Percentiles rank a stretch among this genome's conserved stretches.
Conservation (phyloP, 1,284 basidiomycete genomes). For the Flammula alnicola region DNA sequence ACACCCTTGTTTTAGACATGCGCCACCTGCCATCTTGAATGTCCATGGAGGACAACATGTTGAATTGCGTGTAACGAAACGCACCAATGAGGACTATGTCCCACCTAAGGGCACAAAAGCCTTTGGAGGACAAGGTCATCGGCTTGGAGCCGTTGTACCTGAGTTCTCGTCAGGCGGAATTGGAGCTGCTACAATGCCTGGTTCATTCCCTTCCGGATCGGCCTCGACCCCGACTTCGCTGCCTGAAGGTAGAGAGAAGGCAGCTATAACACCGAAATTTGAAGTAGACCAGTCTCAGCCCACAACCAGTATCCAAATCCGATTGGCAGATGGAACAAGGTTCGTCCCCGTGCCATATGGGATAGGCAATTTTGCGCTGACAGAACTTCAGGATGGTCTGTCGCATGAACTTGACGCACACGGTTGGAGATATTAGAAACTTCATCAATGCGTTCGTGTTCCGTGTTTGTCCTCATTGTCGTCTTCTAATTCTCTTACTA, state of each 20-base stretch:
- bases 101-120: slow-evolving; percentile 49
- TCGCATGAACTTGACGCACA: slow-evolving; percentile 92
- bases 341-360: slow-evolving; percentile 33
- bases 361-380: slow-evolving; percentile 8
- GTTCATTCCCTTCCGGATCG: slow-evolving; percentile 48
- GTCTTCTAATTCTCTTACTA: slow-evolving; percentile 7
- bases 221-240: slow-evolving; percentile 25
- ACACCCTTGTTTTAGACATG: slow-evolving; percentile 69
- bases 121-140: slow-evolving; percentile 82
- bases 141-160: slow-evolving; percentile 71
- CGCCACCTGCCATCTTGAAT: slow-evolving; percentile 81
- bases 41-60: slow-evolving; percentile 84
- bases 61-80: slow-evolving; percentile 82
- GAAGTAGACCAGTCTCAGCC: slow-evolving; percentile 84
- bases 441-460: slow-evolving; percentile 88
- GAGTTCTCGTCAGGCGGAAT: slow-evolving; percentile 23
- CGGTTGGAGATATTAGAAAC: slow-evolving; percentile 82
- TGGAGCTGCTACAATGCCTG: slow-evolving; percentile 52
- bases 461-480: slow-evolving; percentile 8
- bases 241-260: slow-evolving; percentile 34
- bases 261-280: slow-evolving; percentile 62
- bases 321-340: slow-evolving; percentile 92
- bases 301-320: slow-evolving; percentile 89
- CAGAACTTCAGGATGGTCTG: slow-evolving; percentile 70
- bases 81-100: slow-evolving; percentile 77